Evolutionary conservation across 768 basidiomycete species (phyloP).

Genomic region (Leccinum subgranulosum): DNA sequence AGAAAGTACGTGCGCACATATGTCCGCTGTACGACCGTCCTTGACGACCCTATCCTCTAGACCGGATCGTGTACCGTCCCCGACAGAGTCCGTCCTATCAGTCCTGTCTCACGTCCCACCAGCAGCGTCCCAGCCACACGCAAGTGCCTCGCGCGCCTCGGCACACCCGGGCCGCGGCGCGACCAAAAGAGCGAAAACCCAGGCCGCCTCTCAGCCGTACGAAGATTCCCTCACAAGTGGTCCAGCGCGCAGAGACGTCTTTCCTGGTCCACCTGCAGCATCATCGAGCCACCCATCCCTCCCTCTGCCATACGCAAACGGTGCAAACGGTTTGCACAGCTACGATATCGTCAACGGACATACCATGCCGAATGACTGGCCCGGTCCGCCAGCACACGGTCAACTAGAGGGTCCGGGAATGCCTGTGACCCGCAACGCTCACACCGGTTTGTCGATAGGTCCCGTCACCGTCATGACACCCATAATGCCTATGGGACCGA

Average conservation of each 20-base stretch:
- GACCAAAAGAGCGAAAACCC: constrained; percentile 43
- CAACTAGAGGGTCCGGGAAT: constrained; percentile 77
- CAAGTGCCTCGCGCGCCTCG: constrained; percentile 26
- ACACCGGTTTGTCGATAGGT: constrained; percentile 21
- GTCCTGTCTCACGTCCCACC: constrained; percentile 61
- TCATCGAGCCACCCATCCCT: constrained; percentile 53
- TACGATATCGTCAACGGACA: constrained; percentile 40
- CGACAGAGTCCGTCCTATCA: constrained; percentile 71
- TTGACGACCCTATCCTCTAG: constrained; percentile 32
- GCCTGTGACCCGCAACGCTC: constrained; percentile 55
- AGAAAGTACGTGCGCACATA: constrained; percentile 51
- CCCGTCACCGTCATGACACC: constrained; percentile 24
- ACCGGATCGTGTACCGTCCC: constrained; percentile 63
- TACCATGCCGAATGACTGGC: constrained; percentile 45
- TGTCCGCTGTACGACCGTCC: background rate
- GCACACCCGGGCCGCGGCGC: constrained; percentile 32
- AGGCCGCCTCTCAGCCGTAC: constrained; percentile 37
- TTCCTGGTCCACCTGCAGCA: constrained; percentile 49
- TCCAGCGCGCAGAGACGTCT: constrained; percentile 40
- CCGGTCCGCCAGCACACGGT: constrained; percentile 44
- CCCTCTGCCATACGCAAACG: constrained; percentile 39
- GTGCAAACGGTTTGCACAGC: constrained; percentile 35
- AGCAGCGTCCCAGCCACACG: constrained; percentile 29
- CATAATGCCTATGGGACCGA: constrained; percentile 21
- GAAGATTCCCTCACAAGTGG: constrained; percentile 42